These are phyloP conservation scores for Arthrobotrys conoides DNA, from an alignment of 2,329 filamentous ascomycete genomes.

Conservation along the genomic window DNA sequence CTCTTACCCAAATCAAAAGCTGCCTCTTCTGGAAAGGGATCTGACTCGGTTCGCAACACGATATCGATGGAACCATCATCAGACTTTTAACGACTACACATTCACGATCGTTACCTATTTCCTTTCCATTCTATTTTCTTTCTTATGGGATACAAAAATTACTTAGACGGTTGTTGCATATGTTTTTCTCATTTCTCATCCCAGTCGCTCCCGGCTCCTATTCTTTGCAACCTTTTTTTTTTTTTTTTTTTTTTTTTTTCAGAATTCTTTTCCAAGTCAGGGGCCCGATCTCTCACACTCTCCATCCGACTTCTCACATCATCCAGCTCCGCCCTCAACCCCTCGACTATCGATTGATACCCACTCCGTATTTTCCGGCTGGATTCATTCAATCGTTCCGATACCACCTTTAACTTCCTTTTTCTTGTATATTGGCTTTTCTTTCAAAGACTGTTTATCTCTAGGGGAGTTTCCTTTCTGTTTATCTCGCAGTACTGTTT, in stretches of 20 bases:
- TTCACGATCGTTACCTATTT: constrained; percentile 56
- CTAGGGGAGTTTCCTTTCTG: constrained; percentile 38
- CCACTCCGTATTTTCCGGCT: constrained; percentile 44
- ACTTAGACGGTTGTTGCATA: constrained; percentile 60
- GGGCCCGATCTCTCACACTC: neutral
- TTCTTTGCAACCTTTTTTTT: neutral
- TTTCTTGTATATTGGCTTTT: constrained; percentile 58
- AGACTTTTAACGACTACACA: constrained; percentile 36
- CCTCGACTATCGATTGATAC: constrained; percentile 30
- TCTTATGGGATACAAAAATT: constrained; percentile 53
- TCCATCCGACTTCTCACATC: neutral
- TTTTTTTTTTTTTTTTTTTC: constrained; percentile 6
- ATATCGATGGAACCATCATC: constrained; percentile 23
- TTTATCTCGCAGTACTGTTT: neutral
- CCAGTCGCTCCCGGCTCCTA: constrained; percentile 38
- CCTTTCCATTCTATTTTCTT: constrained; percentile 32
- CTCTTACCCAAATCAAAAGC: constrained; percentile 33
- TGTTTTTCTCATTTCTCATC: constrained; percentile 43
- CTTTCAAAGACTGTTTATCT: constrained; percentile 25
- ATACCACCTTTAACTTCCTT: constrained; percentile 54
- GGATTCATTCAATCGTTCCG: constrained; percentile 50
- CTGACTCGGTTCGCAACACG: constrained; percentile 19
- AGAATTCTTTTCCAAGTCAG: constrained; percentile 13
- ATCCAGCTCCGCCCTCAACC: neutral
- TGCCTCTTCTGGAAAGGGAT: constrained; percentile 54